Percentiles rank a stretch among this genome's conserved stretches.
These are phyloP conservation scores for Besnoitia besnoiti DNA, from an alignment of 169 alveolate species.

Conservation along the genomic window DNA sequence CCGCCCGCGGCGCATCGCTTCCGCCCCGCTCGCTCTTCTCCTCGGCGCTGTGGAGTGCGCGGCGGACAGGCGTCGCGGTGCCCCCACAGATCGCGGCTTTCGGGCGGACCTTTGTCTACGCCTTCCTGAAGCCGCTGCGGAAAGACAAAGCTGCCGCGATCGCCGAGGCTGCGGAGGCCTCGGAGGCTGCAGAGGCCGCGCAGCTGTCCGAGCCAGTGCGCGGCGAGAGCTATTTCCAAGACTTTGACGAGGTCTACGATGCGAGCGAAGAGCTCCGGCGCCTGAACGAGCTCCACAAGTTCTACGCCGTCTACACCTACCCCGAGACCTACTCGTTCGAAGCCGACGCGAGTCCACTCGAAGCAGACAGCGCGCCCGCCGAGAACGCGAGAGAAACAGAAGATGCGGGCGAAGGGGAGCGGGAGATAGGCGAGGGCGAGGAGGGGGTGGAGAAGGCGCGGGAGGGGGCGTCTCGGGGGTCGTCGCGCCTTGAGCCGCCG, in stretches of 20 bases:
- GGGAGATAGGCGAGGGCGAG: neutral
- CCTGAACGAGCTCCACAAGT: neutral
- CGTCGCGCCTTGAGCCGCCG: neutral
- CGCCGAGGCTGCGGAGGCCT: neutral
- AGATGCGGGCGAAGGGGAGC: too few relatives aligned
- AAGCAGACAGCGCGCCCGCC: too few relatives aligned
- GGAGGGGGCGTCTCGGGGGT: neutral
- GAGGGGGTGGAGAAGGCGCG: neutral
- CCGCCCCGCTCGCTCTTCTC: neutral
- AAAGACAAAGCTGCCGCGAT: neutral
- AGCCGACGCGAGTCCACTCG: too few relatives aligned
- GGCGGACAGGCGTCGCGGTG: neutral
- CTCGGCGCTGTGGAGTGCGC: neutral
- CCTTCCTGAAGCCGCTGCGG: slow-evolving; percentile 2
- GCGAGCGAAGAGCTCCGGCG: neutral
- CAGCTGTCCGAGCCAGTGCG: neutral
- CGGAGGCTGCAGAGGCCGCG: neutral
- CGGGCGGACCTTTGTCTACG: neutral
- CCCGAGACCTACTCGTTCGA: neutral
- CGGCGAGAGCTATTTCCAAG: neutral
- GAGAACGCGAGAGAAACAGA: too few relatives aligned
- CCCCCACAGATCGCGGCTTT: neutral
- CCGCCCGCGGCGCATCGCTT: neutral
- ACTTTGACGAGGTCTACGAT: neutral
- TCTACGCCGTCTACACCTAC: neutral